Conservation (phyloP, 2,329 filamentous ascomycete genomes). For the Xylaria sp. region DNA sequence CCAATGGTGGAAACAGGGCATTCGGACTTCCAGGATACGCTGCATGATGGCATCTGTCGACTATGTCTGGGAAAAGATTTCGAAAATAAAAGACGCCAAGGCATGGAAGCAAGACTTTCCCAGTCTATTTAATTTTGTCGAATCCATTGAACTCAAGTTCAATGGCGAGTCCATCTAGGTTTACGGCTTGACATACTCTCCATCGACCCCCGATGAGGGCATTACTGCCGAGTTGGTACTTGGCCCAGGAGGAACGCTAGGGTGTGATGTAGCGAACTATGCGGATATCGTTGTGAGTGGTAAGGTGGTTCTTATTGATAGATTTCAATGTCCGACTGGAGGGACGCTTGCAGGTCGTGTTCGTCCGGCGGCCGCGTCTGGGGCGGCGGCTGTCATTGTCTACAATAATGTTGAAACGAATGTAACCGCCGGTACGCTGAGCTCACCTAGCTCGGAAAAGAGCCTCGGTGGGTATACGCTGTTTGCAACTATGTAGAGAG, state of each 20-base stretch:
- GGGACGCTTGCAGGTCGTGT: conserved; percentile 32
- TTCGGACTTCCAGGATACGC: conserved; percentile 30
- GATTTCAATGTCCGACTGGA: conserved; percentile 26
- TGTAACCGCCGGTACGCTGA: conserved; percentile 29
- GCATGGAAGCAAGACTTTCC: conserved; percentile 35
- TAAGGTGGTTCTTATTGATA: conserved; percentile 28
- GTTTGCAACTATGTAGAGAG: too few relatives aligned
- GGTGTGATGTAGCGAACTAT: conserved; percentile 19
- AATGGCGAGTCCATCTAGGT: conserved; percentile 26
- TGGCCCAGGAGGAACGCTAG: conserved; percentile 20
- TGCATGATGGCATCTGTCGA: conserved; percentile 33
- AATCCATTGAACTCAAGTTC: conserved; percentile 29
- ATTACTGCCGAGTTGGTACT: conserved; percentile 26
- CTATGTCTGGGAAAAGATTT: conserved; percentile 26
- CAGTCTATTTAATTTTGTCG: conserved; percentile 25
- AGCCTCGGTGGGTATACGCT: too few relatives aligned
- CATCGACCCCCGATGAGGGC: conserved; percentile 23
- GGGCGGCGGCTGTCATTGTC: conserved; percentile 26
- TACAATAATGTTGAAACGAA: conserved; percentile 33
- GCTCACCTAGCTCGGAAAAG: conserved; percentile 8
- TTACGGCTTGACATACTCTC: conserved; percentile 29
- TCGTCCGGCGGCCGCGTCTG: conserved; percentile 27
- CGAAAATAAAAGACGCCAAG: conserved; percentile 20
- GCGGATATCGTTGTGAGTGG: neutral
- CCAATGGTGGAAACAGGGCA: conserved; percentile 29